A percentile compares a stretch with the other conserved stretches of the same genome.
Evolutionary conservation across 208 protist genomes (phyloP).

Genomic region (Porcisia deanei): DNA sequence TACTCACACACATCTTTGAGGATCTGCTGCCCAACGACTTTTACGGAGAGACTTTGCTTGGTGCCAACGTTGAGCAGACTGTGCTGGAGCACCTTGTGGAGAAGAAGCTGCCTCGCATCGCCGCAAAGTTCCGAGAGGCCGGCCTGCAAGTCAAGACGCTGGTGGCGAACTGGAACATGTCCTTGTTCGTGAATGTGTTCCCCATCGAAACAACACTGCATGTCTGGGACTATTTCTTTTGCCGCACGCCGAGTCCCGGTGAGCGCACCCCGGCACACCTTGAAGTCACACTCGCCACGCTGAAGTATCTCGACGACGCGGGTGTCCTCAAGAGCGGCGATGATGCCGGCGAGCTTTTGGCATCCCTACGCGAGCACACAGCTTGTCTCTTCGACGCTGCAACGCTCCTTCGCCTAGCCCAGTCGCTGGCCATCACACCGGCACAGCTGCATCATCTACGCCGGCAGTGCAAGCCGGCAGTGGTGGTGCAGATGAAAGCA

Average conservation of each 20-base stretch:
- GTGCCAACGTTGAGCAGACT: slow-evolving; percentile 68
- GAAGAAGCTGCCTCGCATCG: slow-evolving; percentile 48
- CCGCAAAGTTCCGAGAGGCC: slow-evolving; percentile 28
- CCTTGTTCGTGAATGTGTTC: slow-evolving; percentile 68
- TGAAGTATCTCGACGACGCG: slow-evolving; percentile 44
- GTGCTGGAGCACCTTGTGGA: slow-evolving; percentile 46
- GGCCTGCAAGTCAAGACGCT: slow-evolving; percentile 58
- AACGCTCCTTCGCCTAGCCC: slow-evolving; percentile 32
- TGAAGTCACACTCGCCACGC: slow-evolving; percentile 49
- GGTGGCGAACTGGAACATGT: slow-evolving; percentile 69
- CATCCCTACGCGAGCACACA: slow-evolving; percentile 29
- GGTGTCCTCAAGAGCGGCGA: slow-evolving; percentile 30
- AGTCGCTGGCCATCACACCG: slow-evolving; percentile 25
- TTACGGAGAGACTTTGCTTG: slow-evolving; percentile 59
- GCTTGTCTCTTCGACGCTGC: slow-evolving; percentile 42
- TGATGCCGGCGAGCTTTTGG: slow-evolving; percentile 45
- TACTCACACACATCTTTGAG: slow-evolving; percentile 59
- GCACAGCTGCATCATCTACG: slow-evolving; percentile 46
- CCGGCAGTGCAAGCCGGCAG: slow-evolving; percentile 26
- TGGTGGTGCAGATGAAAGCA: slow-evolving; percentile 26
- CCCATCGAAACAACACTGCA: slow-evolving; percentile 49
- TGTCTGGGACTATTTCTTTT: slow-evolving; percentile 73
- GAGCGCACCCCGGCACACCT: slow-evolving; percentile 43
- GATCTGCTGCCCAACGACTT: slow-evolving; percentile 73
- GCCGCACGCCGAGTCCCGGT: slow-evolving; percentile 13